Percentiles rank a stretch among this genome's conserved stretches.
Evolutionary conservation across 2,329 filamentous ascomycete species (phyloP).

Genomic region (Sordariomycetes sp.): DNA sequence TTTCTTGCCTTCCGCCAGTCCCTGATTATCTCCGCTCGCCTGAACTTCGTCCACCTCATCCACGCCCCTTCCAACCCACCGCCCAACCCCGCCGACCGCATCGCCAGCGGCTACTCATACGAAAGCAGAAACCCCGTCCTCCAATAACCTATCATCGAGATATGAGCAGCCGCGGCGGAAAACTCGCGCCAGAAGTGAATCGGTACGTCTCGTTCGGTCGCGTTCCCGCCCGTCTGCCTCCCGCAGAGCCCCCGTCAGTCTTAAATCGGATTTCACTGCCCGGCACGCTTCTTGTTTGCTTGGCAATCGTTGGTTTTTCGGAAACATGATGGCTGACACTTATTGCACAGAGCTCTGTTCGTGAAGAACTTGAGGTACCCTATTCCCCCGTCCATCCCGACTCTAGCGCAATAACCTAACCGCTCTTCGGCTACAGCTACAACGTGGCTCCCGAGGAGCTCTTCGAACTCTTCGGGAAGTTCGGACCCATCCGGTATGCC

Average conservation of each 20-base stretch:
- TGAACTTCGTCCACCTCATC: constrained; percentile 1
- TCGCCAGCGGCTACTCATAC: constrained; percentile 5
- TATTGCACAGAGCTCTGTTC: constrained; percentile 77
- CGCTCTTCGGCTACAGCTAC: constrained; percentile 57
- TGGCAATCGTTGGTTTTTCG: not conserved
- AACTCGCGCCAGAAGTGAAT: constrained; percentile 99
- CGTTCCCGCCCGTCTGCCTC: not conserved
- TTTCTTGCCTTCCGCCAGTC: not conserved
- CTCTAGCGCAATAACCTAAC: constrained; percentile 14
- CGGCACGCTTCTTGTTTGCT: not conserved
- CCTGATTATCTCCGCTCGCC: constrained; percentile 3
- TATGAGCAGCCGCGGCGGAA: constrained; percentile 95
- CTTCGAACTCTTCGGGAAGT: constrained; percentile 98
- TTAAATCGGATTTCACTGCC: not conserved
- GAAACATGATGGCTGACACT: not conserved
- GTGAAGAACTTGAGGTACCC: constrained; percentile 97
- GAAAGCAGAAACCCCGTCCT: constrained; percentile 16
- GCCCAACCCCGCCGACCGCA: constrained; percentile 4
- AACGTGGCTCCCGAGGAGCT: constrained; percentile 97
- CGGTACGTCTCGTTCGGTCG: constrained; percentile 50
- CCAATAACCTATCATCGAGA: constrained; percentile 43
- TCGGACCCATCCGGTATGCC: constrained; percentile 82
- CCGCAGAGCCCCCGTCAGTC: not conserved
- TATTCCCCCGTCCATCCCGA: not conserved
- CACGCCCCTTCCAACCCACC: not conserved